Base-by-base conservation (phyloP, 2,329 filamentous ascomycete genomes). In the Scedosporium boydii region DNA sequence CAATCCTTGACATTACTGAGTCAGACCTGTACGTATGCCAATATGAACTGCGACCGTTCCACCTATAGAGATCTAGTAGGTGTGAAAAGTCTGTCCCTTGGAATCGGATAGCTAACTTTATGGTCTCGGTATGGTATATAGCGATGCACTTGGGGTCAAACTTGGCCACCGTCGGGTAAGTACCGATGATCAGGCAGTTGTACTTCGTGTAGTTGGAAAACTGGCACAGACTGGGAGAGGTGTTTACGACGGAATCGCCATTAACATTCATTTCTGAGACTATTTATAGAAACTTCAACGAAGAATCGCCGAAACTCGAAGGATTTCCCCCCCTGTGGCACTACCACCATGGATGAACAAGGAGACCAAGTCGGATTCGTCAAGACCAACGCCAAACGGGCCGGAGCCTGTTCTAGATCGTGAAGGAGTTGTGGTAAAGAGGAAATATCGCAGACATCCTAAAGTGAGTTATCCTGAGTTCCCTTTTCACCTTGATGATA, bases 1-100 rank as follows among this genome's bases (percentile, higher is more conserved):
- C 87, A 1, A 87, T 93, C 62, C 79, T 92, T 59, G 90, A 93
- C 70, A 92, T 95, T 61, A 91, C 90, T 64, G 90, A 93, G 74
- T 89, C 88, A 26, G 90, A 95, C 70, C 79, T 95, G 88, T 91
- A 74, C 72, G 86, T 76, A 70, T 12, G 56, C 27, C 41, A 23
- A 29, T 38, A 12, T 3, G 14, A 34, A 48, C 16, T 55, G 3
- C n/a, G 18, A n/a, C 38, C 29, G 7, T 44, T 21, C 16, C 56
- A 4, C 48, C 42, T 27, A 6, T 12, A 23, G 10, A 63, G 34
- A 18, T 60, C 21, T 21, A 1, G 34, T 41, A 51, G 48, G 55
- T 46, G 60, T 6, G n/a, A 6, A 29, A 29, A 29, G 27, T 42
- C 68, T 72, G 60, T 73, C 64, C 58, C n/a, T 29, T 14, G 7